A percentile compares a stretch with the other conserved stretches of the same genome.
phyloP scores from a whole-genome alignment of 2,329 filamentous ascomycete genomes.

The Aurifilum marmelostoma region DNA sequence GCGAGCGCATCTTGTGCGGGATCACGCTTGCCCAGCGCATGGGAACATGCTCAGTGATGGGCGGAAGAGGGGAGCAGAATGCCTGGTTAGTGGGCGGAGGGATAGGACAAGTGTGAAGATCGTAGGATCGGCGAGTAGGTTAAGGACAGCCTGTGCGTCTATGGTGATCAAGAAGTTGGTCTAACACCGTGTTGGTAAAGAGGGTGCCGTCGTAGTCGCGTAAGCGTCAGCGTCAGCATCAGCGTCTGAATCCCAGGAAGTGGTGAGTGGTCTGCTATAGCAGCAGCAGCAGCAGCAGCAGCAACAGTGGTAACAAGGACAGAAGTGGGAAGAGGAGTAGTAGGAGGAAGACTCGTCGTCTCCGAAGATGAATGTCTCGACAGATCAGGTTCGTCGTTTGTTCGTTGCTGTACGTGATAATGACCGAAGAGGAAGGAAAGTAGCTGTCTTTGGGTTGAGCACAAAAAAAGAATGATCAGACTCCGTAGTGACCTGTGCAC shows the following conservation, averaged over 20 bases:
- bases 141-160: neutral
- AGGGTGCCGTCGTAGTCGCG: slow-evolving; percentile 2
- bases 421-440: neutral
- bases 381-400: neutral
- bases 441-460: neutral
- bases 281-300: neutral
- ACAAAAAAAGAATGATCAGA: neutral
- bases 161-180: neutral
- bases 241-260: neutral
- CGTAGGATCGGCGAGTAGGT: neutral
- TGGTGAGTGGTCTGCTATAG: neutral
- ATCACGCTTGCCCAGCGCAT: slow-evolving; percentile 32
- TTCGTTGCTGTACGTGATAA: neutral
- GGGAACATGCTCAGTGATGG: slow-evolving; percentile 25
- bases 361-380: neutral
- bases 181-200: neutral
- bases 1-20: slow-evolving; percentile 39
- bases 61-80: neutral
- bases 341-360: neutral
- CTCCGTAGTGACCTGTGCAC: neutral
- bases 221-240: slow-evolving; percentile 8
- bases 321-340: too few relatives aligned
- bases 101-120: neutral
- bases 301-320: too few relatives aligned
- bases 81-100: neutral